Conservation (phyloP, 495 filamentous ascomycete species). For the Penicillium flavigenum region DNA sequence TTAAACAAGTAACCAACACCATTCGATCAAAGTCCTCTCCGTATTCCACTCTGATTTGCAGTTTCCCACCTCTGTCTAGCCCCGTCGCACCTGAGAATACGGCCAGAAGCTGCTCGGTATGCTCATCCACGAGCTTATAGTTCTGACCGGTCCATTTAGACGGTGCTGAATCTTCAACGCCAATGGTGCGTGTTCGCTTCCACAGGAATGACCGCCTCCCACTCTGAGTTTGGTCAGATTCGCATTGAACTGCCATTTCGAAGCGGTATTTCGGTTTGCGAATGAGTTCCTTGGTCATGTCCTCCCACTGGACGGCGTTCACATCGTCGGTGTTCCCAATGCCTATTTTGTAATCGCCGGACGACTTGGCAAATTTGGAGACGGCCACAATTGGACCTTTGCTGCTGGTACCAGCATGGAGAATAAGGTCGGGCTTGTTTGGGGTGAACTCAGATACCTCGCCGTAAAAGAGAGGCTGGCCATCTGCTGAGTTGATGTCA, state of each 20-base stretch:
- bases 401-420: conserved; percentile 21
- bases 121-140: conserved; percentile 28
- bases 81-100: conserved; percentile 20
- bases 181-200: conserved; percentile 28
- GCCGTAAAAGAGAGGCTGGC: conserved; percentile 15
- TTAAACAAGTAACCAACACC: conserved; percentile 25
- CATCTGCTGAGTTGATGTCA: conserved; percentile 19
- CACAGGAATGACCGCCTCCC: conserved; percentile 22
- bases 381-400: conserved; percentile 22
- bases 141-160: conserved; percentile 15
- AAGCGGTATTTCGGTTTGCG: conserved; percentile 21
- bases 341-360: conserved; percentile 20
- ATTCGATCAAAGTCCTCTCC: conserved; percentile 28
- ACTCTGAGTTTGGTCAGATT: neutral
- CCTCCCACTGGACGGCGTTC: conserved; percentile 25
- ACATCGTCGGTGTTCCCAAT: conserved; percentile 22
- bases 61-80: conserved; percentile 19
- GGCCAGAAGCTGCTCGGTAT: conserved; percentile 17
- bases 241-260: conserved; percentile 18
- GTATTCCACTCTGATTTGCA: conserved; percentile 27
- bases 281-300: conserved; percentile 18
- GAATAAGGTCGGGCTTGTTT: conserved; percentile 23
- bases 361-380: conserved; percentile 24
- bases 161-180: conserved; percentile 12
- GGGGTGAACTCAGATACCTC: conserved; percentile 18